Evolutionary conservation across 768 basidiomycete species (phyloP).

Genomic region (Saitozyma sp.): DNA sequence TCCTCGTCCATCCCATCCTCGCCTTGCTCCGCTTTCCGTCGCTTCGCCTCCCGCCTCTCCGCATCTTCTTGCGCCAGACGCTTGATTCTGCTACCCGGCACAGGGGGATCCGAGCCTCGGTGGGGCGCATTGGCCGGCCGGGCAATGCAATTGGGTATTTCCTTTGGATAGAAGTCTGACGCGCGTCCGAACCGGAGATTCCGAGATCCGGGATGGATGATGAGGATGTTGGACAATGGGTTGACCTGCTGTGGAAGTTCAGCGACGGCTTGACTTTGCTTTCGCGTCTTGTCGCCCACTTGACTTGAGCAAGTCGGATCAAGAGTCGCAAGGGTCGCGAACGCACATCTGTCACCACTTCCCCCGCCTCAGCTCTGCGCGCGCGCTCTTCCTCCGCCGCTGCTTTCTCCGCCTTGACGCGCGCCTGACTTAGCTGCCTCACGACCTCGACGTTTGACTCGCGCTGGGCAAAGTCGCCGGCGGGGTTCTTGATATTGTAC

Average conservation of each 20-base stretch:
- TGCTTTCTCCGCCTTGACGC: constrained; percentile 21
- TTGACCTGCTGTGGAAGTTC: constrained; percentile 9
- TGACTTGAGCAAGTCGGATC: too few species aligned
- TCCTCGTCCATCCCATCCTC: constrained; percentile 19
- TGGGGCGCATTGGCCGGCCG: constrained; percentile 20
- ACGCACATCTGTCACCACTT: constrained; percentile 2
- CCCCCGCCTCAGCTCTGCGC: constrained; percentile 9
- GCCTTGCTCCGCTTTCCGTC: constrained; percentile 20
- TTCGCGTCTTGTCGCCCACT: neutral
- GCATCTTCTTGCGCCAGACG: constrained; percentile 15
- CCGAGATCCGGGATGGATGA: constrained; percentile 55
- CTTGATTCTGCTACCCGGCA: constrained; percentile 32
- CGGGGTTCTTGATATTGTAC: constrained; percentile 44
- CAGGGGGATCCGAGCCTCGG: constrained; percentile 18
- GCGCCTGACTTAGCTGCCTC: constrained; percentile 33
- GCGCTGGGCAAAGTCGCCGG: constrained; percentile 33
- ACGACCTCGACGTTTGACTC: constrained; percentile 41
- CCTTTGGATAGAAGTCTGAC: constrained; percentile 50
- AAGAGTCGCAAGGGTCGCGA: too few species aligned
- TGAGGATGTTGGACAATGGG: constrained; percentile 37
- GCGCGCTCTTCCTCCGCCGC: constrained; percentile 22
- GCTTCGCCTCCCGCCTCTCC: constrained; percentile 22
- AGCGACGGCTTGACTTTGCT: too few species aligned
- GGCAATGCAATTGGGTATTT: constrained; percentile 50
- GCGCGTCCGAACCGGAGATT: constrained; percentile 53